phyloP scores from a whole-genome alignment of 2,329 filamentous ascomycete genomes.

The Apiospora koreana region DNA sequence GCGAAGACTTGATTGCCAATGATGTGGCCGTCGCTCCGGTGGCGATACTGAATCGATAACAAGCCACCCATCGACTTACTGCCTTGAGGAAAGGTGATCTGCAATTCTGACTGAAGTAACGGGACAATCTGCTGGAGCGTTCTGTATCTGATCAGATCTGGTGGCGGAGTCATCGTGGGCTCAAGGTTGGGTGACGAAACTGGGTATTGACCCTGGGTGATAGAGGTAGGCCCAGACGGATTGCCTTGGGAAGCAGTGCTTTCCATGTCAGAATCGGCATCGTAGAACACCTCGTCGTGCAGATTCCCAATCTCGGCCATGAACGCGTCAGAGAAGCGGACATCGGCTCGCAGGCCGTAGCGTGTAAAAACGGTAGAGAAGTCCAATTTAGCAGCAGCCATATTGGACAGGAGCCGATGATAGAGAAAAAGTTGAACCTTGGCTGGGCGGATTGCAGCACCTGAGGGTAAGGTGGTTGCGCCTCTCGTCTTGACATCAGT shows the following conservation, averaged over 20 bases:
- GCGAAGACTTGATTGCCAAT: slow-evolving; percentile 62
- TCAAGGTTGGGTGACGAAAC: slow-evolving; percentile 13
- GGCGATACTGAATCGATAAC: slow-evolving; percentile 56
- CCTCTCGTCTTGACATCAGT: slow-evolving; percentile 86
- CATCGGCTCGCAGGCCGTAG: slow-evolving; percentile 67
- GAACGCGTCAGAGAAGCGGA: slow-evolving; percentile 76
- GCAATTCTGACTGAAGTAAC: slow-evolving; percentile 48
- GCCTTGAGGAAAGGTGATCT: slow-evolving; percentile 53
- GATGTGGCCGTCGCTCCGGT: slow-evolving; percentile 51
- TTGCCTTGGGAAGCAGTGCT: neutral
- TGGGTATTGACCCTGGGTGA: slow-evolving; percentile 21
- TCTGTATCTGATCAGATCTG: slow-evolving; percentile 47
- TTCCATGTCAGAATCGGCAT: slow-evolving; percentile 33
- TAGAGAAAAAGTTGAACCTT: slow-evolving; percentile 90
- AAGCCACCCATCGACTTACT: slow-evolving; percentile 49
- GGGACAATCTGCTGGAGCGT: slow-evolving; percentile 49
- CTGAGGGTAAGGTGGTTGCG: slow-evolving; percentile 63
- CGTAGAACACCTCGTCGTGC: slow-evolving; percentile 65
- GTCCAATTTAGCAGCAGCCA: slow-evolving; percentile 71
- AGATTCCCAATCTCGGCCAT: slow-evolving; percentile 72
- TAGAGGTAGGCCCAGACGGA: neutral
- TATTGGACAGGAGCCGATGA: slow-evolving; percentile 76
- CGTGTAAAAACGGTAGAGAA: slow-evolving; percentile 69
- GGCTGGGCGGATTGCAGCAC: slow-evolving; percentile 69
- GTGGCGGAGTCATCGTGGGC: slow-evolving; percentile 21